A percentile compares a stretch with the other conserved stretches of the same genome.
These are phyloP conservation scores for Pseudozyma sp. DNA, from an alignment of 1,284 basidiomycete species.

Conservation along the genomic window DNA sequence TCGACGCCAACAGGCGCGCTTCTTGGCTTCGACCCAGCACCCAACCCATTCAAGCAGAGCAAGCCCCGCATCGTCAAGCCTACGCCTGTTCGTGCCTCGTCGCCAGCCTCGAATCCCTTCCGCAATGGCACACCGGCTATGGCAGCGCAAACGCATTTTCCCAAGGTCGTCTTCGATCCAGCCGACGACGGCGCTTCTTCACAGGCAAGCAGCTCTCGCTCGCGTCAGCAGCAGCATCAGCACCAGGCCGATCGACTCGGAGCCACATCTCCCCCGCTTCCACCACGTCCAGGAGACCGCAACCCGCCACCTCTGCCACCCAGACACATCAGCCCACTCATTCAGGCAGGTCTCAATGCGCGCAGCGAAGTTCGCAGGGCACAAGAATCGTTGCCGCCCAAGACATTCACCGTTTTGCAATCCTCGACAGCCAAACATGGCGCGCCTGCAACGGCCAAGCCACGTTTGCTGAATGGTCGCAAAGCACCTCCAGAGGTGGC, in stretches of 20 bases:
- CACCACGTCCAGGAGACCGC: constrained; percentile 44
- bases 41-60: constrained; percentile 64
- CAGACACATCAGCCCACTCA: constrained; percentile 65
- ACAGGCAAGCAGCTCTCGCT: constrained; percentile 43
- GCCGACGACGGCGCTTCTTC: constrained; percentile 42
- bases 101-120: constrained; percentile 54
- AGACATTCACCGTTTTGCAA: constrained; percentile 67
- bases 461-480: constrained; percentile 59
- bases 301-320: constrained; percentile 63
- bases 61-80: constrained; percentile 64
- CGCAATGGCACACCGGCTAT: constrained; percentile 46
- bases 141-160: constrained; percentile 35
- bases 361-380: constrained; percentile 62
- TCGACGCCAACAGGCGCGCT: constrained; percentile 37
- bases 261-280: constrained; percentile 46
- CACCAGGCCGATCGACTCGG: constrained; percentile 40
- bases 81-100: constrained; percentile 60
- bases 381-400: constrained; percentile 64
- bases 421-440: constrained; percentile 49
- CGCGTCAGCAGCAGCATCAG: constrained; percentile 32
- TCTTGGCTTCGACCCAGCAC: constrained; percentile 61
- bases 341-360: constrained; percentile 67
- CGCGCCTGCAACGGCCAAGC: constrained; percentile 36
- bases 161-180: constrained; percentile 43
- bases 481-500: constrained; percentile 52